A percentile compares a stretch with the other conserved stretches of the same genome.
Conservation (phyloP, 352 stramenopile genomes). For the Phytophthora brassicae region DNA sequence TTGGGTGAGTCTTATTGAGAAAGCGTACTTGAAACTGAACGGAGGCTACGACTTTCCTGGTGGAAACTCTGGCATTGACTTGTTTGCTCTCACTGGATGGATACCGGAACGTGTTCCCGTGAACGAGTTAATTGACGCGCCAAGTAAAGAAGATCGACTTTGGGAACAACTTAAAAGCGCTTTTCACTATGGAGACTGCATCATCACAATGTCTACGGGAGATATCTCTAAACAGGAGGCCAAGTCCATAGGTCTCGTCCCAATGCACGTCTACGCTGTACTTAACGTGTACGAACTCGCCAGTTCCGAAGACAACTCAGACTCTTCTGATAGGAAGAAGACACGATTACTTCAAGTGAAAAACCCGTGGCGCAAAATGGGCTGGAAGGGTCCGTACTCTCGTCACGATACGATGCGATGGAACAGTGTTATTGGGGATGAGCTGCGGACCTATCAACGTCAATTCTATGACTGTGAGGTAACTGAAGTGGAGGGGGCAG, state of each 20-base stretch:
- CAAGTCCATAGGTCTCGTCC: conserved; percentile 91
- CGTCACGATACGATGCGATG: conserved; percentile 55
- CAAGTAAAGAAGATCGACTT: conserved; percentile 94
- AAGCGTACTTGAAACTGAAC: conserved; percentile 98
- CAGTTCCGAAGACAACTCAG: conserved; percentile 50
- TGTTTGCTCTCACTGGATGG: conserved; percentile 98
- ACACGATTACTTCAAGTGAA: conserved; percentile 92
- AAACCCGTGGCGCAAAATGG: conserved; percentile 94
- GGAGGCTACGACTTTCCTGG: conserved; percentile 98
- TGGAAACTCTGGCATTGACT: conserved; percentile 96
- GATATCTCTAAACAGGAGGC: conserved; percentile 70
- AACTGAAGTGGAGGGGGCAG: conserved; percentile 11
- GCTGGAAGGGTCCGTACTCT: conserved; percentile 88
- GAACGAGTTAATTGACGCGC: conserved; percentile 73
- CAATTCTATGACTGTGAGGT: conserved; percentile 47
- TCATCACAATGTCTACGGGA: conserved; percentile 96
- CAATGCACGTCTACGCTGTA: conserved; percentile 96
- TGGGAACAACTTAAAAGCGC: conserved; percentile 93
- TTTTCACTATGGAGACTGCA: conserved; percentile 95
- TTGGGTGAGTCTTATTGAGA: conserved; percentile 97
- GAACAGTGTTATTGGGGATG: conserved; percentile 54
- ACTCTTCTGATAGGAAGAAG: conserved; percentile 38
- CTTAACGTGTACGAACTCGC: conserved; percentile 90
- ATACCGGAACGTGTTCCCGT: conserved; percentile 94
- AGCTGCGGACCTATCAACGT: conserved; percentile 55